phyloP scores from a whole-genome alignment of 768 basidiomycete genomes.

The Artomyces pyxidatus region DNA sequence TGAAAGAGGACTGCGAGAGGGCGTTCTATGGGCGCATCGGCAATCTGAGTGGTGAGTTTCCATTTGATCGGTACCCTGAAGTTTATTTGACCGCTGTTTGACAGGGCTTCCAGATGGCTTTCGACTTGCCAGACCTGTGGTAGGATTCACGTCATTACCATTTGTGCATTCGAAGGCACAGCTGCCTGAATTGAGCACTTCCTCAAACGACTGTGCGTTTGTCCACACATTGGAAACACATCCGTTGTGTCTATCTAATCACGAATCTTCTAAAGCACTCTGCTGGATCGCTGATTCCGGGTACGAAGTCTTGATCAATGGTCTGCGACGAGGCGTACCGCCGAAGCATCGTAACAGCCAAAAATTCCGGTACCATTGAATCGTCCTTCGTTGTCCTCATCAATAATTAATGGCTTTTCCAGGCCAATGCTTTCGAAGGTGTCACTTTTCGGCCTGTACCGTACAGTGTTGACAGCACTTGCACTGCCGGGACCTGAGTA shows the following conservation, averaged over 20 bases:
- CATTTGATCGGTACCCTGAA: not conserved
- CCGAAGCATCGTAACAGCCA: constrained; percentile 58
- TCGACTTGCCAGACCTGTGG: constrained; percentile 35
- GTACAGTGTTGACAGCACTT: constrained; percentile 17
- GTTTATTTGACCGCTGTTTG: not conserved
- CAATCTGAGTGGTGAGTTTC: constrained; percentile 31
- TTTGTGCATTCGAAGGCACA: constrained; percentile 52
- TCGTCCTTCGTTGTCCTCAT: not conserved
- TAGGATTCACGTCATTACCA: constrained; percentile 49
- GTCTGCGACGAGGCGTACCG: constrained; percentile 68
- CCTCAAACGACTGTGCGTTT: constrained; percentile 64
- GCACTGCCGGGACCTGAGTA: constrained; percentile 8
- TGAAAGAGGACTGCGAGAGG: constrained; percentile 55
- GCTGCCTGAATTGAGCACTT: constrained; percentile 21
- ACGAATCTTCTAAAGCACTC: constrained; percentile 40
- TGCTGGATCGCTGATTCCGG: constrained; percentile 56
- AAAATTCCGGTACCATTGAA: constrained; percentile 45
- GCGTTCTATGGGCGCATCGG: constrained; percentile 57
- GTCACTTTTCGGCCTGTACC: constrained; percentile 43
- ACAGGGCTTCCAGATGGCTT: constrained; percentile 44
- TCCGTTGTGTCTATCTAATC: not conserved
- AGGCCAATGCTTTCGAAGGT: constrained; percentile 50
- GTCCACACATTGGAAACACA: not conserved
- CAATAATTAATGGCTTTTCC: not conserved
- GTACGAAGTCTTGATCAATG: constrained; percentile 68